Percentiles rank a stretch among this genome's conserved stretches.
Evolutionary conservation across 495 filamentous ascomycete species (phyloP).

Genomic region (Neurospora pannonica): DNA sequence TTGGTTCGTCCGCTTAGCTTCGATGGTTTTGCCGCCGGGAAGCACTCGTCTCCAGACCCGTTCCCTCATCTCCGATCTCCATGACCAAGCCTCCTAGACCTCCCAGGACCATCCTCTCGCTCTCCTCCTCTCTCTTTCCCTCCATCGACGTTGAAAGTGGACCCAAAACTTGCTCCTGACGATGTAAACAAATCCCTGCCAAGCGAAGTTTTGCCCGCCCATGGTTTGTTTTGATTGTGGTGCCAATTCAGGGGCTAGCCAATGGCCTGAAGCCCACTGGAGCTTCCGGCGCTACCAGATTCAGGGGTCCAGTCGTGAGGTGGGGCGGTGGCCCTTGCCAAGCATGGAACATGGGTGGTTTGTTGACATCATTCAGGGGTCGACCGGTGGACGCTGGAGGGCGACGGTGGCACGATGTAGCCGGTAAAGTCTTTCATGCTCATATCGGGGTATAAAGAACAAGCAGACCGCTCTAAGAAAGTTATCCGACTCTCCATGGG

Average conservation of each 20-base stretch:
- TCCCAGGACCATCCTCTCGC: neutral
- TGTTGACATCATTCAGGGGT: neutral
- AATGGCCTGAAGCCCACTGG: neutral
- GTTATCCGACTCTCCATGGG: neutral
- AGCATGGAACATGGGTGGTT: neutral
- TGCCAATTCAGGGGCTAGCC: neutral
- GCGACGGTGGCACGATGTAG: neutral
- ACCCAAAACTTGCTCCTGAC: neutral
- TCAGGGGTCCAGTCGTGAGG: neutral
- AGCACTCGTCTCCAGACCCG: neutral
- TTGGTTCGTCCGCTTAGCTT: neutral
- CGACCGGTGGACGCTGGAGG: neutral
- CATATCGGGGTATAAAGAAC: no score
- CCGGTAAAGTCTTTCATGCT: no score
- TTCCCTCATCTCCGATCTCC: neutral
- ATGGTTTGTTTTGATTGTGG: neutral
- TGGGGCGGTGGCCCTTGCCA: neutral
- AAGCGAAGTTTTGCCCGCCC: neutral
- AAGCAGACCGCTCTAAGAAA: neutral
- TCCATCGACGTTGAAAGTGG: neutral
- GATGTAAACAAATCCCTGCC: neutral
- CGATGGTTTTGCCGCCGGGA: neutral
- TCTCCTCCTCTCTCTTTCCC: neutral
- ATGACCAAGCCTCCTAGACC: neutral
- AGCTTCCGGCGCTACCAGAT: neutral